Evolutionary conservation across 331 rosid species (phyloP).

Genomic region (Telfairia occidentalis): DNA sequence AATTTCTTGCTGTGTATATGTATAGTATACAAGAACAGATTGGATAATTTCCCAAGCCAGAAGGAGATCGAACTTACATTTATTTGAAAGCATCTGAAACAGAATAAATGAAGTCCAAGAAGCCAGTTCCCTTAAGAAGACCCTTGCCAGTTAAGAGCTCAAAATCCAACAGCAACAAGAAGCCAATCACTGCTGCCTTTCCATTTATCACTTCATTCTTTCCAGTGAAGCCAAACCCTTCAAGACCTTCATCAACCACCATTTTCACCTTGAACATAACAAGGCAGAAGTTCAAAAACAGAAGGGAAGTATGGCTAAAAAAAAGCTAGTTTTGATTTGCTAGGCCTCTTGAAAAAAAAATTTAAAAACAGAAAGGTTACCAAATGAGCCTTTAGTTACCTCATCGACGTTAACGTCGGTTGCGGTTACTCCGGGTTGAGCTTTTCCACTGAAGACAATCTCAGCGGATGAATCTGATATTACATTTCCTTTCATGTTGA

Average conservation of each 20-base stretch:
- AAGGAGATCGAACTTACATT: neutral
- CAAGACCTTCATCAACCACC: conserved; percentile 61
- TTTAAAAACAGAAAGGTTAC: neutral
- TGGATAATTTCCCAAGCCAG: neutral
- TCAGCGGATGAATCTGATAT: conserved; percentile 58
- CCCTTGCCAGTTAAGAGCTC: conserved; percentile 96
- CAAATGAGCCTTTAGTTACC: conserved; percentile 25
- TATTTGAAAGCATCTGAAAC: conserved; percentile 58
- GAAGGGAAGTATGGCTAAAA: neutral
- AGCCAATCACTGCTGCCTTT: conserved; percentile 84
- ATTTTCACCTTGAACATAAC: conserved; percentile 47
- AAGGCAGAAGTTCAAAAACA: neutral
- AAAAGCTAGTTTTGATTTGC: neutral
- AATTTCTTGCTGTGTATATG: conserved; percentile 1
- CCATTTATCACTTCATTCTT: conserved; percentile 84
- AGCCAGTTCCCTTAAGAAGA: conserved; percentile 83
- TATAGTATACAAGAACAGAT: conserved; percentile 3
- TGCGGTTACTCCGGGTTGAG: conserved; percentile 87
- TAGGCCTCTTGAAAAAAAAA: no score
- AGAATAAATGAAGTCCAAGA: conserved; percentile 81
- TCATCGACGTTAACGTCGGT: conserved; percentile 81
- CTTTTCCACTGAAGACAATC: conserved; percentile 81
- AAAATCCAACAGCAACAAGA: conserved; percentile 76
- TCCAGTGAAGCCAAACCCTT: conserved; percentile 61
- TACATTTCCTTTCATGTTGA: conserved; percentile 36